phyloP scores from a whole-genome alignment of 2,329 filamentous ascomycete species.

The Chrysoporthe deuterocubensis region DNA sequence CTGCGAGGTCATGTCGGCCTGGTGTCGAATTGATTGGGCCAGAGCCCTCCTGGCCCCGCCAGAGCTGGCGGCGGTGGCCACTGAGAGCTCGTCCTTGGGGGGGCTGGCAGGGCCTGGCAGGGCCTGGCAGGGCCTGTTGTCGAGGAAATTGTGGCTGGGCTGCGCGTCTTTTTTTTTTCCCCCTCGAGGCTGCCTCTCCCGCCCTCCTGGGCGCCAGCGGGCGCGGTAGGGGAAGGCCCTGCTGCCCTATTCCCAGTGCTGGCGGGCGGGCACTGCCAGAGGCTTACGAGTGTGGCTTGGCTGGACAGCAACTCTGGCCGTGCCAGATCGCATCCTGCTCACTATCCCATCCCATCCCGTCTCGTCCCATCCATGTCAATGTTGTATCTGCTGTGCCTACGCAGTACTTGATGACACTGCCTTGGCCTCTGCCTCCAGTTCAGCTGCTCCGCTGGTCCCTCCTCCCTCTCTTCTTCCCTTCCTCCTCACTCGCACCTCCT shows the following conservation, averaged over 20 bases:
- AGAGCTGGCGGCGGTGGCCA: neutral
- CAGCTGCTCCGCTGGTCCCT: slow-evolving; percentile 4
- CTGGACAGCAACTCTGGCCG: neutral
- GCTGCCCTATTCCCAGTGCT: too few relatives aligned
- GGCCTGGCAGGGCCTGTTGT: too few relatives aligned
- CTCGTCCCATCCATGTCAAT: slow-evolving; percentile 2
- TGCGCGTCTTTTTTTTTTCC: neutral
- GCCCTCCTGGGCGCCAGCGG: too few relatives aligned
- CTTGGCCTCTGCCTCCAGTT: neutral
- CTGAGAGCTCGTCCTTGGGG: neutral
- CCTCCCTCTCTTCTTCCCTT: neutral
- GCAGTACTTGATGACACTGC: neutral
- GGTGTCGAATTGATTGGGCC: slow-evolving; percentile 11
- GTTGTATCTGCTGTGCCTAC: neutral
- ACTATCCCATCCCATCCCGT: neutral
- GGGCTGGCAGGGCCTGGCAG: too few relatives aligned
- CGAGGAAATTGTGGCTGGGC: slow-evolving; percentile 3
- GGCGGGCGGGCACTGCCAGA: neutral
- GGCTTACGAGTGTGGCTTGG: slow-evolving; percentile 9
- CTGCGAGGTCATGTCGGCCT: neutral
- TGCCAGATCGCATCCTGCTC: neutral
- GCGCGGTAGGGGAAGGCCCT: too few relatives aligned
- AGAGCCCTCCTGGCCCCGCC: slow-evolving; percentile 6
- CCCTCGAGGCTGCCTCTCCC: neutral
- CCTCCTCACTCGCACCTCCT: neutral